Conservation (phyloP, 192 early-diverging fungal genomes). For the Gamsiella multidivaricata region DNA sequence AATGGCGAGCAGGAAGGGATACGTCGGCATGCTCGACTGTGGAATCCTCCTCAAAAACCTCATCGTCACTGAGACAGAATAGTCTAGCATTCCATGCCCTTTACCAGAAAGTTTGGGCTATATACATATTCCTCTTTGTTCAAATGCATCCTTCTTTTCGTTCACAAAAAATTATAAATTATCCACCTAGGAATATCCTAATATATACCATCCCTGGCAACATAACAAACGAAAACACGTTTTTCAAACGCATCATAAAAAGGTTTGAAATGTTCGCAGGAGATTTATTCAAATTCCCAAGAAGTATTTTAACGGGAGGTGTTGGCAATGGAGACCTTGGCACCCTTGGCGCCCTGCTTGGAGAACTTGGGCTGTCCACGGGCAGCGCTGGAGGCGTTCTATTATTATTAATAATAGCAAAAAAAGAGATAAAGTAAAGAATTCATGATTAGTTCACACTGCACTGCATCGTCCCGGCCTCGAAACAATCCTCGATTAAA, state of each 20-base stretch:
- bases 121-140: too few species aligned
- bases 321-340: constrained; percentile 79
- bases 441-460: not conserved
- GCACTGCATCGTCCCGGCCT: not conserved
- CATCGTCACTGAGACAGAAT: constrained; percentile 9
- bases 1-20: not conserved
- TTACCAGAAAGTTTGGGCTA: too few species aligned
- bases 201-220: too few species aligned
- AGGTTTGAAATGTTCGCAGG: not conserved
- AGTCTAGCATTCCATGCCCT: too few species aligned
- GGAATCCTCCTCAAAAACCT: constrained; percentile 23
- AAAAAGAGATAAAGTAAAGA: constrained; percentile 5
- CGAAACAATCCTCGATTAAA: not conserved
- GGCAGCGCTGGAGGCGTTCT: constrained; percentile 58
- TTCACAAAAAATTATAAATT: too few species aligned
- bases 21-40: constrained; percentile 39
- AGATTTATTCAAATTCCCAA: constrained; percentile 30
- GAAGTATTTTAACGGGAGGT: constrained; percentile 80
- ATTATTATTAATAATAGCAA: not conserved
- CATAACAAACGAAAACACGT: not conserved
- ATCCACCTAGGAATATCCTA: too few species aligned
- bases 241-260: not conserved
- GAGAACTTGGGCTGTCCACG: constrained; percentile 72
- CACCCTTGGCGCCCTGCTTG: constrained; percentile 88
- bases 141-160: too few species aligned